A percentile compares a stretch with the other conserved stretches of the same genome.
These are phyloP conservation scores for Notholithocarpus densiflorus DNA, from an alignment of 306 rosid species.

Conservation along the genomic window DNA sequence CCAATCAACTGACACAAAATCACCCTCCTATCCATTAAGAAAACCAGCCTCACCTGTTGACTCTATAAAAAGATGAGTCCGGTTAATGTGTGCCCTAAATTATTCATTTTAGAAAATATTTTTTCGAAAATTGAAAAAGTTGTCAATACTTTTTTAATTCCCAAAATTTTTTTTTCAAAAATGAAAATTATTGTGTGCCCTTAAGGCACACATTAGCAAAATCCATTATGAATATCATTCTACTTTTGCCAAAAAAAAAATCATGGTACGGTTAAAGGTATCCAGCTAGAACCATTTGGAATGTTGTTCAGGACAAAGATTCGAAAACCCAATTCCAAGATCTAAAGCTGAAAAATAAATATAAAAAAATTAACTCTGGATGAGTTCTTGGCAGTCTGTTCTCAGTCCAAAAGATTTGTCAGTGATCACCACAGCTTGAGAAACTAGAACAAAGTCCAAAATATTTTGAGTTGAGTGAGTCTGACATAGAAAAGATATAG, in stretches of 20 bases:
- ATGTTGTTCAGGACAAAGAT: slow-evolving; percentile 41
- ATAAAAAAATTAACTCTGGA: too few species aligned
- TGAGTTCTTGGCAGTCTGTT: slow-evolving; percentile 17
- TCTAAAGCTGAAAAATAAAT: slow-evolving; percentile 9
- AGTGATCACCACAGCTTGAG: background rate
- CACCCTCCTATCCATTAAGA: slow-evolving; percentile 15
- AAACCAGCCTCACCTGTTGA: slow-evolving; percentile 22
- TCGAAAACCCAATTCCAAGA: slow-evolving; percentile 35
- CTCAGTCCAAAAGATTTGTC: slow-evolving; percentile 18
- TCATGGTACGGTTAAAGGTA: slow-evolving; percentile 20
- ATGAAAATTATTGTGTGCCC: too few species aligned
- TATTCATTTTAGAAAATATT: too few species aligned
- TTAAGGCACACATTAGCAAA: fast-evolving
- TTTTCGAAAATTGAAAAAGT: too few species aligned
- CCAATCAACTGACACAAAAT: slow-evolving; percentile 25
- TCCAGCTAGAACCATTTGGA: slow-evolving; percentile 56
- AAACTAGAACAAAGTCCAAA: background rate
- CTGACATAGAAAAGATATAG: background rate
- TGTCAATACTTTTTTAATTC: too few species aligned
- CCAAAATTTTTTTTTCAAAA: too few species aligned
- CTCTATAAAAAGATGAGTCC: too few species aligned
- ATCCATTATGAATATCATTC: background rate
- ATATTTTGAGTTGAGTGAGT: background rate
- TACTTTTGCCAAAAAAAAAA: background rate
- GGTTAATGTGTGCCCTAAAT: too few species aligned